Conservation (phyloP, 352 stramenopile species). For the Pythium dissimile region DNA sequence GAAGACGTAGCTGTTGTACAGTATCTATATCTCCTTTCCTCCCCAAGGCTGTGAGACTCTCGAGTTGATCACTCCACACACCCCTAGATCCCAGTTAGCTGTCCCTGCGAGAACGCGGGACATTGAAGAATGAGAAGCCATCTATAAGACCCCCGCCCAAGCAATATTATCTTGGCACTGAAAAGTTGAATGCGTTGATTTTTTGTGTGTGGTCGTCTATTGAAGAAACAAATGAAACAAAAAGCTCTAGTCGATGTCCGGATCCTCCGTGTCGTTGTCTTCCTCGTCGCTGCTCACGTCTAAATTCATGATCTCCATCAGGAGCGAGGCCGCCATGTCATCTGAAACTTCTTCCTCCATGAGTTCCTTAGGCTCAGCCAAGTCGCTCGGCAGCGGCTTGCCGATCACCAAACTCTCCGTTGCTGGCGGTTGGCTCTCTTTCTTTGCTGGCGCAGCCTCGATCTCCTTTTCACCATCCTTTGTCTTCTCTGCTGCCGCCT, state of each 20-base stretch:
- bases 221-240: too few relatives aligned
- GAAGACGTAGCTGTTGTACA: constrained; percentile 16
- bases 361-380: constrained; percentile 15
- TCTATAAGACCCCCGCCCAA: constrained; percentile 3
- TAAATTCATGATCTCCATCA: constrained; percentile 63
- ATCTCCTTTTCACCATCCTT: background rate
- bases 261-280: constrained; percentile 31
- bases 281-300: constrained; percentile 87
- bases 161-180: constrained; percentile 6
- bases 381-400: constrained; percentile 35
- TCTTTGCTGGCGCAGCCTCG: background rate
- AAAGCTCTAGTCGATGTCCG: constrained; percentile 19
- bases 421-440: background rate
- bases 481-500: background rate
- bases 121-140: constrained; percentile 4
- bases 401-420: constrained; percentile 25
- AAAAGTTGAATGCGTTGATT: background rate
- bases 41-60: constrained; percentile 8
- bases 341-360: constrained; percentile 70
- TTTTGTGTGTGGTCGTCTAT: background rate
- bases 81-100: constrained; percentile 2
- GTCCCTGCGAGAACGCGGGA: background rate
- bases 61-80: background rate
- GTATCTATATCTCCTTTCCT: constrained; percentile 15
- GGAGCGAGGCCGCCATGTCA: constrained; percentile 57